phyloP scores from a whole-genome alignment of 140 eudicot species.

The Cichorium intybus region DNA sequence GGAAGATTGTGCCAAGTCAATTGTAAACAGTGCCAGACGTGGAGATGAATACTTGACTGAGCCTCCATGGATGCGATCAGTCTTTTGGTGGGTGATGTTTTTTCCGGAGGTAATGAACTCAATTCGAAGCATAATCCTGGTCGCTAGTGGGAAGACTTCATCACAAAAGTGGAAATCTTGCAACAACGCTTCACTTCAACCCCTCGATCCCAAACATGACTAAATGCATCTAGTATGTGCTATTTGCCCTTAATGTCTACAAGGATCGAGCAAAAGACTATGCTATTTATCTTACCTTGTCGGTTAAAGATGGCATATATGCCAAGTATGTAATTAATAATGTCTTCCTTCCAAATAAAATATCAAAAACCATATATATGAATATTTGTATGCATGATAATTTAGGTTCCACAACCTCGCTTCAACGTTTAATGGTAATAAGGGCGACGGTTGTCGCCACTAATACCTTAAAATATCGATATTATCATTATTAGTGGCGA shows the following conservation, averaged over 20 bases:
- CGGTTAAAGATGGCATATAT: not conserved
- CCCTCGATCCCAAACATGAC: not conserved
- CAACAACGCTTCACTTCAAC: not conserved
- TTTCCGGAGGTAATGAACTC: conserved; percentile 5
- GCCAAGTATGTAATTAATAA: not conserved
- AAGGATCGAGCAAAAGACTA: not conserved
- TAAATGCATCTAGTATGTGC: conserved; percentile 3
- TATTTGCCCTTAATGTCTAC: too few species aligned
- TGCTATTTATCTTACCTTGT: too few species aligned
- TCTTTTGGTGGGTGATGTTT: conserved; percentile 17
- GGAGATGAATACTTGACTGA: conserved; percentile 36
- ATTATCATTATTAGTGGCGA: too few species aligned
- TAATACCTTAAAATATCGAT: too few species aligned
- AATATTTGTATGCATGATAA: not conserved
- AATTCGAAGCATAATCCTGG: not conserved
- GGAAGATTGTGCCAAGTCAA: conserved; percentile 24
- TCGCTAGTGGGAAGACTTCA: not conserved
- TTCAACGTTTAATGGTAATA: too few species aligned
- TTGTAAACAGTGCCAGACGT: conserved; percentile 26
- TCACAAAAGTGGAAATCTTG: not conserved
- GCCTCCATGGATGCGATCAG: conserved; percentile 25
- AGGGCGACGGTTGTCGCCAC: too few species aligned
- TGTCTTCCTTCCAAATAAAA: not conserved
- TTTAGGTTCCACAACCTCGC: too few species aligned
- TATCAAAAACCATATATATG: not conserved